Conservation (phyloP, 2,329 filamentous ascomycete genomes). For the Ophiostoma australiae region DNA sequence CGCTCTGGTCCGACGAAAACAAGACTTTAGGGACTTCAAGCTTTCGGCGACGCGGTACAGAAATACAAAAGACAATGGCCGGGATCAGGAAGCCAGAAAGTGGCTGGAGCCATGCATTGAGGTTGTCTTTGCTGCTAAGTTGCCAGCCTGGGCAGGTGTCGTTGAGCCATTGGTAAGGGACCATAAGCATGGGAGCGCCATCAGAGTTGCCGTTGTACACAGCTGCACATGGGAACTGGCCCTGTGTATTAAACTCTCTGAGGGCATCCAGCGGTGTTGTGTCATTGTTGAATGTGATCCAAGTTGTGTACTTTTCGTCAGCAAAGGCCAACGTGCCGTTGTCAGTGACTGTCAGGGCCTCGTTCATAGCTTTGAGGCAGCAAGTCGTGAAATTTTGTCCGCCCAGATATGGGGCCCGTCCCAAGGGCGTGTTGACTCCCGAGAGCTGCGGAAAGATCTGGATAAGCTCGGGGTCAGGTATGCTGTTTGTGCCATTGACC, state of each 20-base stretch:
- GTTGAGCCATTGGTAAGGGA: conserved; percentile 27
- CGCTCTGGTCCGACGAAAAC: conserved; percentile 27
- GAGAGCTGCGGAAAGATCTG: conserved; percentile 27
- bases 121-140: conserved; percentile 26
- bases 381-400: conserved; percentile 31
- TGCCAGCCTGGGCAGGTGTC: conserved; percentile 31
- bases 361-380: conserved; percentile 30
- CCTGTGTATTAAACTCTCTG: conserved; percentile 20
- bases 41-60: conserved; percentile 31
- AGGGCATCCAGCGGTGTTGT: conserved; percentile 20
- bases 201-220: conserved; percentile 25
- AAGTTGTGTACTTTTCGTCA: neutral
- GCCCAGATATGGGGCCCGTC: conserved; percentile 21
- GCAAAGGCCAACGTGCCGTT: conserved; percentile 22
- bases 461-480: conserved; percentile 9
- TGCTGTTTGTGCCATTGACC: neutral
- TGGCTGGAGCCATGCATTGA: conserved; percentile 31
- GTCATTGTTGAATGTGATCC: conserved; percentile 23
- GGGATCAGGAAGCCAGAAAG: conserved; percentile 32
- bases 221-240: conserved; percentile 31
- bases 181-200: conserved; percentile 28
- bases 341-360: conserved; percentile 25
- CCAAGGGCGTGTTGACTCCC: conserved; percentile 14
- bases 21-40: conserved; percentile 27
- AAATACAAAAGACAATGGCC: conserved; percentile 32